Conservation (phyloP, 2,329 filamentous ascomycete genomes). For the Cadophora gregata region DNA sequence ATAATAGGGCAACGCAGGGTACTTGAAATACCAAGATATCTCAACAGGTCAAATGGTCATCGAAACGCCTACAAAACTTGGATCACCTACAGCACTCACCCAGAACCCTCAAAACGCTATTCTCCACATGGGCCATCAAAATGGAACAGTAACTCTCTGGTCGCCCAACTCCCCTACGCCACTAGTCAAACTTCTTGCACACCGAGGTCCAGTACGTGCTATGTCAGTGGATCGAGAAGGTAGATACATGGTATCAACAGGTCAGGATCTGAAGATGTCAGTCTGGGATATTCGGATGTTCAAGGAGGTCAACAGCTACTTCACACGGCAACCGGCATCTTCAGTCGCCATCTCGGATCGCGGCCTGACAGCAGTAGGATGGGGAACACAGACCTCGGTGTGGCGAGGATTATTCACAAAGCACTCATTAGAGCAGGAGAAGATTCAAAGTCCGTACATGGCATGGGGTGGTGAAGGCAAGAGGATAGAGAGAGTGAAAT, state of each 20-base stretch:
- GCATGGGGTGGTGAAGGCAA: constrained; percentile 87
- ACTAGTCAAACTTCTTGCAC: constrained; percentile 88
- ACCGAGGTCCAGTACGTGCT: constrained; percentile 86
- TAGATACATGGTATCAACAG: constrained; percentile 92
- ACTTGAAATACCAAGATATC: constrained; percentile 92
- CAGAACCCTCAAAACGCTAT: constrained; percentile 95
- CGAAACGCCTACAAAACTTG: constrained; percentile 84
- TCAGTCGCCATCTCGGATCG: constrained; percentile 89
- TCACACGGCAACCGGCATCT: constrained; percentile 79
- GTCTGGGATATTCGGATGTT: constrained; percentile 96
- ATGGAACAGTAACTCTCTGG: constrained; percentile 94
- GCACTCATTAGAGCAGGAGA: constrained; percentile 71
- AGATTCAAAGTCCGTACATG: constrained; percentile 90
- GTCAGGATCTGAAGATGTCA: constrained; percentile 89
- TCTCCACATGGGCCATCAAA: constrained; percentile 90
- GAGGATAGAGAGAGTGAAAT: constrained; percentile 78
- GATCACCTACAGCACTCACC: constrained; percentile 79
- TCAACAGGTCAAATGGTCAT: constrained; percentile 89
- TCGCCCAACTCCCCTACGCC: constrained; percentile 88
- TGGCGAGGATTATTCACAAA: constrained; percentile 92
- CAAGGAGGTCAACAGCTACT: constrained; percentile 90
- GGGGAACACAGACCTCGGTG: constrained; percentile 86
- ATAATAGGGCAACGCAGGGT: constrained; percentile 75
- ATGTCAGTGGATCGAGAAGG: constrained; percentile 88
- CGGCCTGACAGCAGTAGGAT: constrained; percentile 86